Conservation (phyloP, 2,329 filamentous ascomycete genomes). For the Chaetomiaceae sp. region DNA sequence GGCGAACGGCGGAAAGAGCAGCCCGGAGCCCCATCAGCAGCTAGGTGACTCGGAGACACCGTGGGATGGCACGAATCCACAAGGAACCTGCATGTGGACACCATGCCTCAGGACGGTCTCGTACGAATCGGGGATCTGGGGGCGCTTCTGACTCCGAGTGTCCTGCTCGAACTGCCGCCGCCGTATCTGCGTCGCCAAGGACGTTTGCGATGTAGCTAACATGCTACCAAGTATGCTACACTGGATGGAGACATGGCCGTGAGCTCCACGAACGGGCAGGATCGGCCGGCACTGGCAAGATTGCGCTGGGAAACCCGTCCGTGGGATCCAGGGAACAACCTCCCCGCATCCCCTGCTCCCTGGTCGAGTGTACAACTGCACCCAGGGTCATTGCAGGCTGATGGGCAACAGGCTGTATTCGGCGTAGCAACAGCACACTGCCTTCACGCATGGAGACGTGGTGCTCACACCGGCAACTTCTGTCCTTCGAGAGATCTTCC, state of each 20-base stretch:
- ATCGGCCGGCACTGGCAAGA: conserved; percentile 19
- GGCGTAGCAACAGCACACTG: conserved; percentile 10
- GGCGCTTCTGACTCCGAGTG: background rate
- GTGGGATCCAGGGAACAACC: background rate
- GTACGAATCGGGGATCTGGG: no score
- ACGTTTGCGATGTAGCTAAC: background rate
- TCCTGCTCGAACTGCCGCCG: background rate
- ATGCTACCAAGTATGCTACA: no score
- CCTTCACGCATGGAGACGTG: conserved; percentile 5
- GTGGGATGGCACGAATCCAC: no score
- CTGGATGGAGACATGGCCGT: no score
- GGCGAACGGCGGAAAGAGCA: no score
- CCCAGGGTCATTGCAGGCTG: conserved; percentile 5
- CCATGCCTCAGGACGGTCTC: no score
- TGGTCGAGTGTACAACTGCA: background rate
- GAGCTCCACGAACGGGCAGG: conserved; percentile 6
- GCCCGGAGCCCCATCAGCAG: no score
- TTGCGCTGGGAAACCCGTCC: background rate
- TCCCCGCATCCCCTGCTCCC: conserved; percentile 1
- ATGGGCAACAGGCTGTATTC: conserved; percentile 16
- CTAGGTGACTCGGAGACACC: no score
- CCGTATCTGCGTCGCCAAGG: background rate
- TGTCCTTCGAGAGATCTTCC: conserved; percentile 10
- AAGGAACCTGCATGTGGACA: no score
- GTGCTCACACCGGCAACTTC: background rate